Evolutionary conservation across 371 early-diverging fungal species (phyloP).

Genomic region (Mucor piriformis): DNA sequence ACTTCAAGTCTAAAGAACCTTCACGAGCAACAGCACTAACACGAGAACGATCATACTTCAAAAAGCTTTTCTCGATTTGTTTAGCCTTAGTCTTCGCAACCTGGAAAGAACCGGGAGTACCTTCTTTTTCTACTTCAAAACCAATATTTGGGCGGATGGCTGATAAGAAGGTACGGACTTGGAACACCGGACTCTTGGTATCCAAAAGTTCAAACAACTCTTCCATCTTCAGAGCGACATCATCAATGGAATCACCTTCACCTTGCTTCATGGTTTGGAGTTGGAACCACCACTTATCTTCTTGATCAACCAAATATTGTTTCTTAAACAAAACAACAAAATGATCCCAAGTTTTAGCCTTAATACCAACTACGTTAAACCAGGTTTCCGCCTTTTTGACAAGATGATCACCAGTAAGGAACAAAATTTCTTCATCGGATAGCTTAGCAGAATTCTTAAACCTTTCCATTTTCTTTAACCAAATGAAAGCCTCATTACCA

Average conservation of each 20-base stretch:
- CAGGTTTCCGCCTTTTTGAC: too few relatives aligned
- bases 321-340: too few relatives aligned
- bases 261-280: constrained; percentile 2
- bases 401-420: too few relatives aligned
- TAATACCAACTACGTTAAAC: too few relatives aligned
- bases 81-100: constrained; percentile 2
- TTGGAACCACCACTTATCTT: constrained; percentile 16
- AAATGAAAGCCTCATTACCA: neutral
- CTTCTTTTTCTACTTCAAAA: constrained; percentile 14
- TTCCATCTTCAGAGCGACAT: constrained; percentile 6
- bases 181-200: neutral
- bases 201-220: constrained; percentile 10
- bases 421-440: too few relatives aligned
- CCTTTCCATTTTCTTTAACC: constrained; percentile 5
- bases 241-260: neutral
- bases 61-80: constrained; percentile 1
- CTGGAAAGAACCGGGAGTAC: neutral
- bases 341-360: too few relatives aligned
- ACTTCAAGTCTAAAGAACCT: neutral
- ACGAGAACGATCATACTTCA: neutral
- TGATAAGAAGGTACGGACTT: constrained; percentile 13
- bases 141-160: constrained; percentile 5
- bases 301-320: too few relatives aligned
- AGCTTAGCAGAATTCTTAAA: too few relatives aligned
- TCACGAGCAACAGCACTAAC: neutral